A percentile compares a stretch with the other conserved stretches of the same genome.
phyloP scores from a whole-genome alignment of 2,329 filamentous ascomycete genomes.

The Penicillium griseofulvum region DNA sequence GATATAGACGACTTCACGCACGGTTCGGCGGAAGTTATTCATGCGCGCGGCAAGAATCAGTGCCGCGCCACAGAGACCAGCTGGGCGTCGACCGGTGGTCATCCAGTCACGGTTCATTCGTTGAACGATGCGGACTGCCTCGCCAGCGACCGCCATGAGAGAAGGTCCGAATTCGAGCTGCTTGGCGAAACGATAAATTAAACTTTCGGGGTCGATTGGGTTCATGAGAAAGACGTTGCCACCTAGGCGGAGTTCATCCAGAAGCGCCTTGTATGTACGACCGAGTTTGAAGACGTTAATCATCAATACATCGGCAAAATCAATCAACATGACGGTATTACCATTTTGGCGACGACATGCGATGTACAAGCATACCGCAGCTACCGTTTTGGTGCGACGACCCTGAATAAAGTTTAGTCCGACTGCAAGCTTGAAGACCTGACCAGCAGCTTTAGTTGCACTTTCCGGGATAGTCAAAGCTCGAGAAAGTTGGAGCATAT shows the following conservation, averaged over 20 bases:
- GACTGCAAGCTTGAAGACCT: slow-evolving; percentile 73
- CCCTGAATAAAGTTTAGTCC: slow-evolving; percentile 80
- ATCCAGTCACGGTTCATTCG: slow-evolving; percentile 98
- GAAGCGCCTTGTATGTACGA: slow-evolving; percentile 80
- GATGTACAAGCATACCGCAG: slow-evolving; percentile 86
- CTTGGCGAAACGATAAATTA: slow-evolving; percentile 86
- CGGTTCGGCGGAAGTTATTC: slow-evolving; percentile 94
- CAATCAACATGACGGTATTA: slow-evolving; percentile 89
- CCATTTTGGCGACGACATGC: slow-evolving; percentile 76
- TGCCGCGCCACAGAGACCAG: slow-evolving; percentile 90
- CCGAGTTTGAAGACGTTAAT: slow-evolving; percentile 93
- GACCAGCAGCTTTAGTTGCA: slow-evolving; percentile 63
- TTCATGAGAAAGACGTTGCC: slow-evolving; percentile 66
- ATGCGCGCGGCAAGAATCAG: slow-evolving; percentile 93
- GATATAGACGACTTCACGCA: slow-evolving; percentile 94
- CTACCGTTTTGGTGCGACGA: slow-evolving; percentile 78
- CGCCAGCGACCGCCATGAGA: slow-evolving; percentile 79
- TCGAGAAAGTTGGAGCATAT: slow-evolving; percentile 43
- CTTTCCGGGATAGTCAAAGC: slow-evolving; percentile 53
- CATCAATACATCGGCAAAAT: slow-evolving; percentile 79
- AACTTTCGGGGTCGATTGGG: slow-evolving; percentile 78
- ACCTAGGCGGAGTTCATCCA: slow-evolving; percentile 56
- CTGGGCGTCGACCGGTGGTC: slow-evolving; percentile 86
- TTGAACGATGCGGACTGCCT: slow-evolving; percentile 81
- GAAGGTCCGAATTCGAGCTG: slow-evolving; percentile 86